Evolutionary conservation across 2,329 filamentous ascomycete genomes (phyloP).

Genomic region (Trichoderma breve): DNA sequence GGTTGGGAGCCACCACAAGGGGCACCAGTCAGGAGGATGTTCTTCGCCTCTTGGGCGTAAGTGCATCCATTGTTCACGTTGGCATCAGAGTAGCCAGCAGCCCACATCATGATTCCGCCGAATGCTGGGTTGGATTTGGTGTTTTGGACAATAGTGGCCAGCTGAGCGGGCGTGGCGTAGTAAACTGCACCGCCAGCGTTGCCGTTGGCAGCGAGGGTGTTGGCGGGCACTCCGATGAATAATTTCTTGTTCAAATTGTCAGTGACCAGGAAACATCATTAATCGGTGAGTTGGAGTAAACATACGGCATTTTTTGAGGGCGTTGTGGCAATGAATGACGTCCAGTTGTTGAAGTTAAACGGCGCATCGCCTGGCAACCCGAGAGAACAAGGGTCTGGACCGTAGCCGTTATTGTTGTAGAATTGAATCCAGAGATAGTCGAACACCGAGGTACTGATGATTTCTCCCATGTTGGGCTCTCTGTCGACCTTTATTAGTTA

Average conservation of each 20-base stretch:
- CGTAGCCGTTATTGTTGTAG: constrained; percentile 43
- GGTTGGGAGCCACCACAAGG: neutral
- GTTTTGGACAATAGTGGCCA: neutral
- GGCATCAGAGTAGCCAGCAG: neutral
- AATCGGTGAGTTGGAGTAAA: neutral
- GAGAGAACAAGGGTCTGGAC: constrained; percentile 7
- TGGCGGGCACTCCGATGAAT: neutral
- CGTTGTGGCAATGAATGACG: constrained; percentile 27
- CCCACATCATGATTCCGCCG: constrained; percentile 5
- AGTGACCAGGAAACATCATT: neutral
- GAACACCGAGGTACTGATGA: neutral
- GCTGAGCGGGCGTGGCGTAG: neutral
- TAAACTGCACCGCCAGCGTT: neutral
- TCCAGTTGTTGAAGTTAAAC: constrained; percentile 38
- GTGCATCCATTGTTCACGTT: constrained; percentile 2
- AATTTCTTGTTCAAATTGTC: neutral
- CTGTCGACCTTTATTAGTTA: neutral
- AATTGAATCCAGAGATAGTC: constrained; percentile 43
- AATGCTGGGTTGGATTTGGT: neutral
- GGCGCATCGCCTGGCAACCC: constrained; percentile 25
- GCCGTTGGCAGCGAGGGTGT: neutral
- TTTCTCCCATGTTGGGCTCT: neutral
- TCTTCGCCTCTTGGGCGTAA: constrained; percentile 3
- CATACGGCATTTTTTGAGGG: constrained; percentile 17
- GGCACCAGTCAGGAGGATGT: neutral